Evolutionary conservation across 208 protist genomes (phyloP), one percentile per base, ranked within the genome.

Genomic region (Tetramitus jugosus): DNA sequence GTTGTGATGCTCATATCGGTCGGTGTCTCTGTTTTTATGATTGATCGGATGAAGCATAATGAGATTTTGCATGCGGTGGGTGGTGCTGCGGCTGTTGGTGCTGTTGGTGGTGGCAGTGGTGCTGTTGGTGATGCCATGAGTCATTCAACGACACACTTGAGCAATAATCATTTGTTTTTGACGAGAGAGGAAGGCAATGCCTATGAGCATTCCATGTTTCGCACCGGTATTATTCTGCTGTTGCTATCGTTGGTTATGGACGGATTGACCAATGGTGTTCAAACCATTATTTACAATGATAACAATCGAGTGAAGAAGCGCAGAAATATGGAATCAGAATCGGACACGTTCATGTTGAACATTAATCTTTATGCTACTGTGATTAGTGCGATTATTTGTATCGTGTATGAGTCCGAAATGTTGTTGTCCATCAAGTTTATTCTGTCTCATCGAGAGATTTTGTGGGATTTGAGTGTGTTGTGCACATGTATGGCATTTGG

Each of bases 381-480:
- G 46, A 26, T 35, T 33, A 53, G 33, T 74, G 42, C 53, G 6
- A 43, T 20, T 26, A 26, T 74, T 23, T 10, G 29, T n/a, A 33
- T 74, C 29, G 20, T 74, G 23, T 53, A 7, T 8, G 23, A 3
- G 33, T 20, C 8, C 8, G 14, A 81, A 79, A 31, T 76, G 3
- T 75, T 80, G 4, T 46, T 78, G 35, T 77, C 60, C n/a, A 62
- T 82, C 35, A 7, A 2, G 1, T 82, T 82, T 39, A 82, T 77
- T 61, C 43, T 67, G 1, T 29, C 13, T 13, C 33, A 82, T 62
- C 14, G 6, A 52, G 78, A 31, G 0, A 61, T 83, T 29, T 52
- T 81, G 29, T 31, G 7, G 13, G 35, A 76, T 39, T 81, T 83
- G 35, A 23, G 17, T 29, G 74, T 79, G 13, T 83, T 83, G 1